Base-by-base conservation (phyloP, 2,329 filamentous ascomycete species). In the Fusarium piperis region DNA sequence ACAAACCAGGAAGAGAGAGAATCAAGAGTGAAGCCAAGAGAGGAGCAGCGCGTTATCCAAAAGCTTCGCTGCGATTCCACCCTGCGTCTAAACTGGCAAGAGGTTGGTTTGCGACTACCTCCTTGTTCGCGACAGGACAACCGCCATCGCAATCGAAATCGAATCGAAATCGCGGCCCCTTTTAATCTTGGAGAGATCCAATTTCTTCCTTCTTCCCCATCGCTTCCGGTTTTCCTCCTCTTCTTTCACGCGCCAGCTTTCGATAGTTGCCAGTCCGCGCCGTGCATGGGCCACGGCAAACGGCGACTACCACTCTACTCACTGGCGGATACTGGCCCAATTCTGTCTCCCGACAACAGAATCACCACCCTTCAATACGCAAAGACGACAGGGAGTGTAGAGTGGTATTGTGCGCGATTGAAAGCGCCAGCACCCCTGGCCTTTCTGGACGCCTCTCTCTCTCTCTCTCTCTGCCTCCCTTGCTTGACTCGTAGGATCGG, bases 211-310 rank as follows among this genome's bases (percentile, higher is more conserved):
- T 44, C 44, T 30, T 20, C 56, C 20, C n/a, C 33, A 30, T 56
- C 41, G 13, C 12, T 59, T n/a, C 58, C 51, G 48, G 36, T 38
- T 38, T 32, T 33, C 38, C 18, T 65, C 59, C 52, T 57, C 46
- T 38, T n/a, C 18, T 41, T 38, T 57, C 35, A 32, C 18, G 38
- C 59, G 23, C 59, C 48, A 35, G 36, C 46, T 56, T 18, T 66
- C 58, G 44, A 61, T 68, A 65, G 48, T 41, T 36, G 36, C 48
- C 55, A 70, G 53, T 58, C 57, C 26, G 35, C 32, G 48, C 18
- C 36, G 70, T 64, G 69, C 69, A 72, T 70, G 57, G 70, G 59
- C 70, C 65, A 64, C 26, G 46, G 35, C 62, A 28, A 60, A 52
- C 35, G 52, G 28, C 38, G 61, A 60, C 51, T 70, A 23, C 58